phyloP scores from a whole-genome alignment of 164 flowering plant species.

The Vitis amurensis region DNA sequence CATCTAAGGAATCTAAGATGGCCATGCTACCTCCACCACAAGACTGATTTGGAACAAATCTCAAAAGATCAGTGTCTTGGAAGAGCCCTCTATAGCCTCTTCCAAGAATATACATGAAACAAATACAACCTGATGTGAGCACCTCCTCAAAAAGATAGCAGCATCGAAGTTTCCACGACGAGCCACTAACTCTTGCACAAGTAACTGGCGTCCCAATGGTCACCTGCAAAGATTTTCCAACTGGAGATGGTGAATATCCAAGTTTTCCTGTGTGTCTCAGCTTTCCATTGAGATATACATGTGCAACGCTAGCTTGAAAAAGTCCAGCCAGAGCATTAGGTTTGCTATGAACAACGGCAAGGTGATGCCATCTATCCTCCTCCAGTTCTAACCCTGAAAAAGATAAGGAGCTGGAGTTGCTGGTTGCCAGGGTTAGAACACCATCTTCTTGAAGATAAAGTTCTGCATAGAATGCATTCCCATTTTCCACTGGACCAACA shows the following conservation, averaged over 20 bases:
- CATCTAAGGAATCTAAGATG: conserved; percentile 85
- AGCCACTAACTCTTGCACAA: conserved; percentile 60
- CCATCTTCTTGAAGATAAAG: conserved; percentile 96
- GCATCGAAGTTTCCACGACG: conserved; percentile 86
- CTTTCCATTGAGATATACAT: conserved; percentile 91
- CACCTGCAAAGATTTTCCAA: conserved; percentile 89
- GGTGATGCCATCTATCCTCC: conserved; percentile 98
- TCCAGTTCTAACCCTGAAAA: conserved; percentile 85
- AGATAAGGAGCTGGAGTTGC: conserved; percentile 78
- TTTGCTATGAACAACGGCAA: conserved; percentile 96
- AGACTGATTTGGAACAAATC: conserved; percentile 94
- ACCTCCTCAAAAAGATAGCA: conserved; percentile 98
- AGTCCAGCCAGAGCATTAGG: conserved; percentile 99
- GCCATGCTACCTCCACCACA: conserved; percentile 99
- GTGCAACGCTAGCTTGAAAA: conserved; percentile 95
- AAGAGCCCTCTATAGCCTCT: conserved; percentile 98
- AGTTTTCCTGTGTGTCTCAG: conserved; percentile 92
- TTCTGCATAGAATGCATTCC: conserved; percentile 72
- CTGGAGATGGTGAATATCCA: conserved; percentile 96
- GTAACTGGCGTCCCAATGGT: conserved; percentile 78
- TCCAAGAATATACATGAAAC: conserved; percentile 98
- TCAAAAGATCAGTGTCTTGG: conserved; percentile 87
- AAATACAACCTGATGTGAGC: conserved; percentile 85
- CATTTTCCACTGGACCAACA: conserved; percentile 76
- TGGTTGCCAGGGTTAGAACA: conserved; percentile 82